phyloP scores from a whole-genome alignment of 179 eudicot species.

The Spinacia oleracea region DNA sequence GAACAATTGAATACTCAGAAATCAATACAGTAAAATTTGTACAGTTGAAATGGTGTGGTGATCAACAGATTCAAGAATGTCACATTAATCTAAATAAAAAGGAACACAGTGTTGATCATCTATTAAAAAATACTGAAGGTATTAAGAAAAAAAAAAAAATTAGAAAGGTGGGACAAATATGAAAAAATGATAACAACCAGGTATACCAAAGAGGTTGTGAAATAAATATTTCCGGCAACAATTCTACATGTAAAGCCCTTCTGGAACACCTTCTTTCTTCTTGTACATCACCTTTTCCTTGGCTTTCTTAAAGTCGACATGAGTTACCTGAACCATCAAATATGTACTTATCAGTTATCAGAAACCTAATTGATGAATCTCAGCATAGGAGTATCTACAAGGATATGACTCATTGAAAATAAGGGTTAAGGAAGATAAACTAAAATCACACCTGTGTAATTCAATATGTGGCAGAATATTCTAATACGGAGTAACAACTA shows the following conservation, averaged over 20 bases:
- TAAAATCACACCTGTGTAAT: neutral
- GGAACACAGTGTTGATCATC: neutral
- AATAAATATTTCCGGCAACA: neutral
- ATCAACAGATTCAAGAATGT: neutral
- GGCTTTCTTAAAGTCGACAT: conserved; percentile 72
- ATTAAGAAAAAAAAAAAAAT: neutral
- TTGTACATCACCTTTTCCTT: conserved; percentile 92
- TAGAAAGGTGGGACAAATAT: neutral
- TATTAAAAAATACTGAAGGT: neutral
- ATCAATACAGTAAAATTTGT: neutral
- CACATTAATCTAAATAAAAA: neutral
- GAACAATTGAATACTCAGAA: neutral
- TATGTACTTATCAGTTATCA: conserved; percentile 10
- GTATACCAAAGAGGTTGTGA: neutral
- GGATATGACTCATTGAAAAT: neutral
- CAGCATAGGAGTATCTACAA: neutral
- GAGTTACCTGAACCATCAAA: conserved; percentile 53
- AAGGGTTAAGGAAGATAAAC: no score
- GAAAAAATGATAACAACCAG: neutral
- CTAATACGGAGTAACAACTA: no score
- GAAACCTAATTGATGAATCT: neutral
- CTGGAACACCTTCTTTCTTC: conserved; percentile 91
- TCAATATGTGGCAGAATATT: neutral
- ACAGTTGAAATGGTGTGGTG: neutral
- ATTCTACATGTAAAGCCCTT: conserved; percentile 74